These are phyloP conservation scores for Glycine latifolia DNA, from an alignment of 306 rosid genomes.

Conservation along the genomic window DNA sequence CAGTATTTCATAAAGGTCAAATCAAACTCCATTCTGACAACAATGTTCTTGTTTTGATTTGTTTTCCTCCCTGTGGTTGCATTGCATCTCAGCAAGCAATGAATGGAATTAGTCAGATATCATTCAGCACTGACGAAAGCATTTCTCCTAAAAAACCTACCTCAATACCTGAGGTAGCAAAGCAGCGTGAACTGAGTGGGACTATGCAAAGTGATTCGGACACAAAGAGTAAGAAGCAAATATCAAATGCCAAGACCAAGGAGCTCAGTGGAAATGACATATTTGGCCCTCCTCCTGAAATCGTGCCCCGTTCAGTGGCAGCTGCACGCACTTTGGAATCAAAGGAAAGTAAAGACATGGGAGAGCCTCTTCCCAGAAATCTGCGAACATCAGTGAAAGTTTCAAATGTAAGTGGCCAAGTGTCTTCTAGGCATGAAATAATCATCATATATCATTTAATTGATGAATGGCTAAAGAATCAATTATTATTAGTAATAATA, in stretches of 20 bases:
- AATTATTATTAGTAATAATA: too few relatives aligned
- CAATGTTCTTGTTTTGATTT: conserved; percentile 13
- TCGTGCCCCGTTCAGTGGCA: conserved; percentile 63
- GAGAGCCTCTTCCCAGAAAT: conserved; percentile 76
- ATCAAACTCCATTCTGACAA: conserved; percentile 3
- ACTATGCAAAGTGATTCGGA: conserved; percentile 75
- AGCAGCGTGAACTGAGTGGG: conserved; percentile 96
- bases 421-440: too few relatives aligned
- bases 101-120: conserved; percentile 91
- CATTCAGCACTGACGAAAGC: conserved; percentile 80
- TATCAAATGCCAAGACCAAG: conserved; percentile 80
- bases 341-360: conserved; percentile 72
- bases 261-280: conserved; percentile 94
- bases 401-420: conserved; percentile 77
- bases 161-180: conserved; percentile 86
- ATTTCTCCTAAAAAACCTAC: conserved; percentile 81
- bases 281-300: conserved; percentile 91
- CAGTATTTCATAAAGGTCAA: background rate
- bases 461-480: too few relatives aligned
- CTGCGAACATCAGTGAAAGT: conserved; percentile 86
- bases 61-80: background rate
- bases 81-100: conserved; percentile 61
- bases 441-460: conserved; percentile 7
- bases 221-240: conserved; percentile 64
- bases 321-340: conserved; percentile 66